Conservation (phyloP, 2,329 filamentous ascomycete species). For the Verticillium klebahnii region DNA sequence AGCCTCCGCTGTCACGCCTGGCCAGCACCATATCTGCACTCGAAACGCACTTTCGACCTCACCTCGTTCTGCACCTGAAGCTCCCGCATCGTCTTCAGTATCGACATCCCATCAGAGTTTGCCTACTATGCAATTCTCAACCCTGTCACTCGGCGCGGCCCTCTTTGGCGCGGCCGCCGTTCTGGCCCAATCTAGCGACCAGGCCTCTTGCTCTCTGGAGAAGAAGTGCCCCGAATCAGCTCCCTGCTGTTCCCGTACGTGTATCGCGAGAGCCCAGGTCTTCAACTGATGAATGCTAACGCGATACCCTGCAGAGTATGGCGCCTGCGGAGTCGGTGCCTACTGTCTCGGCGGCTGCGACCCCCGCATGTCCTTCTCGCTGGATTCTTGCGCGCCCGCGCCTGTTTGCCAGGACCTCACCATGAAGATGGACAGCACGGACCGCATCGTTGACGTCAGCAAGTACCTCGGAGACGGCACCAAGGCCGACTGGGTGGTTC, state of each 20-base stretch:
- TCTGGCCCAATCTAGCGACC: slow-evolving; percentile 22
- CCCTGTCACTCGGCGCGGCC: slow-evolving; percentile 30
- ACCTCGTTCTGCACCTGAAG: neutral
- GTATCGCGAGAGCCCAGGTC: slow-evolving; percentile 2
- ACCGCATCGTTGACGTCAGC: slow-evolving; percentile 65
- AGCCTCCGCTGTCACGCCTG: neutral
- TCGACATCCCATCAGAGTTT: neutral
- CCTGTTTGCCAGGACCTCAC: slow-evolving; percentile 74
- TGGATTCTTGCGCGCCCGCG: slow-evolving; percentile 80
- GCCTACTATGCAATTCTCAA: slow-evolving; percentile 7
- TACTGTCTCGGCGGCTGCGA: slow-evolving; percentile 97
- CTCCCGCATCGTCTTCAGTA: neutral
- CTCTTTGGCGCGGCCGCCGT: slow-evolving; percentile 32
- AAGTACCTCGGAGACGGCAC: slow-evolving; percentile 83
- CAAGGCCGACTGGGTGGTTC: slow-evolving; percentile 82
- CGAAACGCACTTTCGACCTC: neutral
- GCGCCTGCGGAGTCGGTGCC: slow-evolving; percentile 86
- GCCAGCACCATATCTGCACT: neutral
- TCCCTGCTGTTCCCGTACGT: slow-evolving; percentile 74
- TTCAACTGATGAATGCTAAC: neutral
- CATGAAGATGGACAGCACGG: slow-evolving; percentile 69
- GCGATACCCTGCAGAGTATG: slow-evolving; percentile 62
- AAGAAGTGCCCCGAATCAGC: slow-evolving; percentile 64
- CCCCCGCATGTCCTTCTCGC: slow-evolving; percentile 72
- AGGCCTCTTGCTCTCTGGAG: slow-evolving; percentile 38